These are phyloP conservation scores for Pyrus bretschneideri DNA, from an alignment of 306 rosid species.

Conservation along the genomic window DNA sequence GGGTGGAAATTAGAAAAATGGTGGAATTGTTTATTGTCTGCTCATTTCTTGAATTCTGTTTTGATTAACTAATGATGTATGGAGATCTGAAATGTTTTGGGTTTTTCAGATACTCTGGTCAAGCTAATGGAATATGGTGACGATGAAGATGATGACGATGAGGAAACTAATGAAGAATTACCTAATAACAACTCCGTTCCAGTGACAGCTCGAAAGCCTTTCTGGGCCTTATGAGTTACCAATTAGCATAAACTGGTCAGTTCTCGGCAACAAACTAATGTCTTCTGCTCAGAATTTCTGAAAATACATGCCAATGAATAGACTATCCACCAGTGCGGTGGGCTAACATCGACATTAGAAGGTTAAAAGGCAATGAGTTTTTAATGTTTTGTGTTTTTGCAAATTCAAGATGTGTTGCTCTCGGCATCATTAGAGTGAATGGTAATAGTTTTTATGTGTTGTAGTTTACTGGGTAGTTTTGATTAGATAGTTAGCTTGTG, in stretches of 20 bases:
- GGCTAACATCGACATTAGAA: neutral
- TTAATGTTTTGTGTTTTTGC: neutral
- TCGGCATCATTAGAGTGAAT: conserved; percentile 2
- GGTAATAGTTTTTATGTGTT: neutral
- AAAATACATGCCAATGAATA: conserved; percentile 18
- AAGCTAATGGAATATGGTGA: conserved; percentile 96
- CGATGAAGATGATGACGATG: conserved; percentile 76
- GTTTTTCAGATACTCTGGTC: conserved; percentile 69
- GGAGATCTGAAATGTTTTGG: conserved; percentile 1
- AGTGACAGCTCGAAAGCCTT: conserved; percentile 58
- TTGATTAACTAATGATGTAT: neutral
- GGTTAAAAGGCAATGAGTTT: conserved; percentile 6
- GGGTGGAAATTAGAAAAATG: neutral
- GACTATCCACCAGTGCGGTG: neutral
- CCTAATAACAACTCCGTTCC: conserved; percentile 17
- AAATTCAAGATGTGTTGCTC: neutral
- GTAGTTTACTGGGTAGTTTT: conserved; percentile 4
- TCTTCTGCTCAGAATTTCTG: neutral
- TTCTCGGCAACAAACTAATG: neutral
- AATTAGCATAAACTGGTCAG: conserved; percentile 5
- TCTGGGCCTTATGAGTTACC: conserved; percentile 66
- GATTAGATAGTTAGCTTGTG: neutral
- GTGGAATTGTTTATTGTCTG: neutral
- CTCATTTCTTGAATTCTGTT: neutral
- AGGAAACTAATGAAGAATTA: conserved; percentile 45